Conservation (phyloP, 129 eudicot species). For the Mikania micrantha region DNA sequence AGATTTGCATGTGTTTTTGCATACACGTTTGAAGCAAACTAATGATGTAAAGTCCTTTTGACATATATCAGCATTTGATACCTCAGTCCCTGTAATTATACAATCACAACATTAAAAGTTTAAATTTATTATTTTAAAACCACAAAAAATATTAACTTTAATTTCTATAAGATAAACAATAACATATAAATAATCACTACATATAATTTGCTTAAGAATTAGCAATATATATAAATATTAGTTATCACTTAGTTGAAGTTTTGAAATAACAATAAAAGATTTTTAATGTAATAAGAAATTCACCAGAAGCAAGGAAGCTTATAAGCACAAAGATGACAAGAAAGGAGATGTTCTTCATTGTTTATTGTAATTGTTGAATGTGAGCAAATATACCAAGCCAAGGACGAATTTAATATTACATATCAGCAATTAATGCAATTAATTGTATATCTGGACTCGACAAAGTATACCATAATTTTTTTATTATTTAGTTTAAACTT, state of each 20-base stretch:
- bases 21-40: neutral
- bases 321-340: neutral
- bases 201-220: neutral
- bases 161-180: neutral
- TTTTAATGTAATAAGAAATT: neutral
- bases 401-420: neutral
- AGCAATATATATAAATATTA: neutral
- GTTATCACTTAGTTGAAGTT: neutral
- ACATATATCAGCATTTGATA: neutral
- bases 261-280: neutral
- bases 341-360: neutral
- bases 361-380: neutral
- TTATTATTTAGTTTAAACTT: no score
- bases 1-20: slow-evolving; percentile 7
- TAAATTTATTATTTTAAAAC: neutral
- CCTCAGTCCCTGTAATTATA: neutral
- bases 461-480: no score
- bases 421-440: neutral
- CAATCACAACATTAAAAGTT: neutral
- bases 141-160: neutral
- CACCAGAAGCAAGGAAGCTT: neutral
- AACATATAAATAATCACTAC: neutral
- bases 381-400: neutral
- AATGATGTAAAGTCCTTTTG: neutral
- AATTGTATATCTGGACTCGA: neutral